Conservation (phyloP, 768 basidiomycete species). For the Termitomyces sp. region DNA sequence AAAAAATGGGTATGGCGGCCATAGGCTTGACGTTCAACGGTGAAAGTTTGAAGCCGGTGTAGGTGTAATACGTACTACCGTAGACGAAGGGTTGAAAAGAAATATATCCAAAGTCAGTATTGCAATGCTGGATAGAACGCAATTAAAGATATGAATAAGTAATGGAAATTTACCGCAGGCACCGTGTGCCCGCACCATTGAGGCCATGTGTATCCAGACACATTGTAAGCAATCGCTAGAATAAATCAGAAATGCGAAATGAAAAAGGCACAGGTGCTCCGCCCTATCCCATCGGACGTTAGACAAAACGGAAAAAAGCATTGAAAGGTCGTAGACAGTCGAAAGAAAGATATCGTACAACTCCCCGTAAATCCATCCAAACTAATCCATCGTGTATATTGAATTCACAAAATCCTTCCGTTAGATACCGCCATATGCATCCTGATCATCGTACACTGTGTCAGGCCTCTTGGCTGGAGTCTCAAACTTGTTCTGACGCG, state of each 20-base stretch:
- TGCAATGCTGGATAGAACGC: neutral
- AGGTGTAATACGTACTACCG: neutral
- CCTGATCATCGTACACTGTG: constrained; percentile 19
- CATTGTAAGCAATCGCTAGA: neutral
- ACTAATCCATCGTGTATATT: neutral
- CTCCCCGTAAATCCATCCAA: neutral
- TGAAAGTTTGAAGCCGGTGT: neutral
- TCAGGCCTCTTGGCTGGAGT: constrained; percentile 13
- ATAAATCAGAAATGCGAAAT: neutral
- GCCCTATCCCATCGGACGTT: neutral
- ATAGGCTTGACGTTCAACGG: neutral
- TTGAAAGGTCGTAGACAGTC: neutral
- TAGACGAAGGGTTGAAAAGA: neutral
- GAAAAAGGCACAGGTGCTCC: constrained; percentile 2
- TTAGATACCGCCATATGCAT: constrained; percentile 20
- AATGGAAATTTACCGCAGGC: neutral
- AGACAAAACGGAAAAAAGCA: neutral
- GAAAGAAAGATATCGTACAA: constrained; percentile 1
- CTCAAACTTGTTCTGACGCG: constrained; percentile 7
- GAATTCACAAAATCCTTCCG: neutral
- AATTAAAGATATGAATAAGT: constrained; percentile 3
- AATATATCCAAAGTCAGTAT: neutral
- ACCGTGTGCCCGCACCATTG: neutral
- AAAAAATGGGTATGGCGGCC: constrained; percentile 8
- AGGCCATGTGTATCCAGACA: neutral